phyloP scores from a whole-genome alignment of 345 rosid species.

The Pistacia atlantica region DNA sequence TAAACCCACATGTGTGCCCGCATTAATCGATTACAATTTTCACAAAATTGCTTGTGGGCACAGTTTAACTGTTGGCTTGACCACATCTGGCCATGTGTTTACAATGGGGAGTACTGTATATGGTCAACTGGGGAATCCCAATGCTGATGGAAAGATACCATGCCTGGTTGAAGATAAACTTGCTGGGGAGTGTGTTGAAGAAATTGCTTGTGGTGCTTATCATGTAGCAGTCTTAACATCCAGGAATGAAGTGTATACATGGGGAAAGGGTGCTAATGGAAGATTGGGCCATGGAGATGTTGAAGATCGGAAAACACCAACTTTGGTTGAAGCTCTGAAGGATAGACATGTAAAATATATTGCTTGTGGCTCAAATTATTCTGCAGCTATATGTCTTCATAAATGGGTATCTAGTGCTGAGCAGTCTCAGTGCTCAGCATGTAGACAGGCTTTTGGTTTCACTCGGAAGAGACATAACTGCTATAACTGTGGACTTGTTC shows the following conservation, averaged over 20 bases:
- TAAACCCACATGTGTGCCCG: conserved; percentile 89
- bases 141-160: conserved; percentile 81
- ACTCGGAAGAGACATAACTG: conserved; percentile 94
- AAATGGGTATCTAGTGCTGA: conserved; percentile 93
- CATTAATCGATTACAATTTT: conserved; percentile 79
- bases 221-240: conserved; percentile 85
- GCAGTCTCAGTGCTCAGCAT: conserved; percentile 91
- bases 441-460: conserved; percentile 92
- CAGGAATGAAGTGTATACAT: conserved; percentile 81
- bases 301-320: conserved; percentile 82
- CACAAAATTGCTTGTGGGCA: conserved; percentile 90
- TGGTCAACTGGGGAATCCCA: conserved; percentile 91
- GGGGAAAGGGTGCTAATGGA: conserved; percentile 99
- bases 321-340: conserved; percentile 80
- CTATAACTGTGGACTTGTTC: conserved; percentile 96
- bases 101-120: conserved; percentile 94
- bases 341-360: conserved; percentile 82
- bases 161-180: conserved; percentile 74
- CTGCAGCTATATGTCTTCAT: conserved; percentile 88
- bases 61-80: conserved; percentile 87
- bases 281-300: conserved; percentile 92
- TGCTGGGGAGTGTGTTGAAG: conserved; percentile 70
- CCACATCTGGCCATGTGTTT: conserved; percentile 74
- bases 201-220: conserved; percentile 89
- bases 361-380: conserved; percentile 89